These are phyloP conservation scores for Huiozyma sinensis DNA, from an alignment of 805 yeast species.

Conservation along the genomic window DNA sequence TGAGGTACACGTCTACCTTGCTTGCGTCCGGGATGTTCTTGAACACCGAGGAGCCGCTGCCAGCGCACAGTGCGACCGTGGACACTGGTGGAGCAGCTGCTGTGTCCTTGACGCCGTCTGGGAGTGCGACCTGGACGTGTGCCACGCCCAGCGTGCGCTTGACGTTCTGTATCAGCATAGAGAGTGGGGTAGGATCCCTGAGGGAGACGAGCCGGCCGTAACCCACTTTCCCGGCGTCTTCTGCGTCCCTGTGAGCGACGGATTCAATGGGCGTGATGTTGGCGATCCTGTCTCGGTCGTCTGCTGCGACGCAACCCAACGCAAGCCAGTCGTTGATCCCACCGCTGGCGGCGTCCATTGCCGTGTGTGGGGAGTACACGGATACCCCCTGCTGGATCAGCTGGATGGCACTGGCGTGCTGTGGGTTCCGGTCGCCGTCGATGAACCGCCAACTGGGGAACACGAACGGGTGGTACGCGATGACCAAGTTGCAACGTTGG, in stretches of 20 bases:
- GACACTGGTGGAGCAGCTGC: no score
- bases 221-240: slow-evolving; percentile 40
- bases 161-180: slow-evolving; percentile 37
- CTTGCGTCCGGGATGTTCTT: slow-evolving; percentile 17
- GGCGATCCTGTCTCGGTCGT: background rate
- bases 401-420: slow-evolving; percentile 64
- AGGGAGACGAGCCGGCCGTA: slow-evolving; percentile 67
- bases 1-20: slow-evolving; percentile 60
- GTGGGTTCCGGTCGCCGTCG: slow-evolving; percentile 52
- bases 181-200: slow-evolving; percentile 32
- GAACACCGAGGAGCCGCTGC: slow-evolving; percentile 80
- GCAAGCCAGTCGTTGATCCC: slow-evolving; percentile 94
- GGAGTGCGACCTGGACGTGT: slow-evolving; percentile 53
- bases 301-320: slow-evolving; percentile 39
- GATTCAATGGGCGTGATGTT: slow-evolving; percentile 6
- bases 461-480: slow-evolving; percentile 93
- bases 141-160: slow-evolving; percentile 44
- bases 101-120: slow-evolving; percentile 24
- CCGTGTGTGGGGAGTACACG: slow-evolving; percentile 93
- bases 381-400: slow-evolving; percentile 69
- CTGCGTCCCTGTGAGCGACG: slow-evolving; percentile 14
- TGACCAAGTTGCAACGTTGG: slow-evolving; percentile 41
- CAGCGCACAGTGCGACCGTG: slow-evolving; percentile 84
- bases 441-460: slow-evolving; percentile 78
- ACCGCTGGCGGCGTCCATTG: slow-evolving; percentile 83